Evolutionary conservation across 2,329 filamentous ascomycete species (phyloP).

Genomic region (Neoarthrinium moseri): DNA sequence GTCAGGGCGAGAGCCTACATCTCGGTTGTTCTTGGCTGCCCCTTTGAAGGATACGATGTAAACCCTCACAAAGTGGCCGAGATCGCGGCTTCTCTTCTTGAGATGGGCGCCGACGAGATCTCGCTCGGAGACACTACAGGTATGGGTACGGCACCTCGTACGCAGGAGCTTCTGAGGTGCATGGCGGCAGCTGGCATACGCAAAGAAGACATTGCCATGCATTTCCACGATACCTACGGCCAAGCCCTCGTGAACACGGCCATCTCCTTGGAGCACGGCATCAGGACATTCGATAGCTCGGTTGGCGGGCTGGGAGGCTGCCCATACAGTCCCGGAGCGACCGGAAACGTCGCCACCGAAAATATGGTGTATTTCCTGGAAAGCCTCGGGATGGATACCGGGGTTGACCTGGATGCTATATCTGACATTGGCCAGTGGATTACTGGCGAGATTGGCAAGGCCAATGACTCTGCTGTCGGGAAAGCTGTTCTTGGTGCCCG

Average conservation of each 20-base stretch:
- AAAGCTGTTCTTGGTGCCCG: slow-evolving; percentile 30
- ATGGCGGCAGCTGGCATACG: slow-evolving; percentile 52
- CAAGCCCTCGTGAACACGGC: slow-evolving; percentile 66
- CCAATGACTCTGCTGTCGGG: slow-evolving; percentile 37
- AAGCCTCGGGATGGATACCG: slow-evolving; percentile 57
- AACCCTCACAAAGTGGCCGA: slow-evolving; percentile 63
- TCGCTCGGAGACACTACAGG: slow-evolving; percentile 88
- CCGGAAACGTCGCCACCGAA: slow-evolving; percentile 57
- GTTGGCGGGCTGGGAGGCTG: slow-evolving; percentile 68
- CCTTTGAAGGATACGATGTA: slow-evolving; percentile 68
- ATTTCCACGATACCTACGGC: slow-evolving; percentile 74
- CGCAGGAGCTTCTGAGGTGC: slow-evolving; percentile 43
- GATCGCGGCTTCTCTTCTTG: slow-evolving; percentile 68
- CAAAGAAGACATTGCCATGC: slow-evolving; percentile 57
- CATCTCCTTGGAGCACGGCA: slow-evolving; percentile 60
- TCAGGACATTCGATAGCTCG: slow-evolving; percentile 65
- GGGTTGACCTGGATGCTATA: slow-evolving; percentile 54
- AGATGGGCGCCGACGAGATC: slow-evolving; percentile 89
- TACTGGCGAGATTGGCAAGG: slow-evolving; percentile 43
- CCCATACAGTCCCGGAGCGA: slow-evolving; percentile 67
- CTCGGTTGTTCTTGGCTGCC: slow-evolving; percentile 78
- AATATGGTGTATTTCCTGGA: slow-evolving; percentile 46
- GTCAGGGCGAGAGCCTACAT: slow-evolving; percentile 77
- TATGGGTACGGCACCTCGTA: slow-evolving; percentile 64
- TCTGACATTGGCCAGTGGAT: slow-evolving; percentile 60